A percentile compares a stretch with the other conserved stretches of the same genome.
These are phyloP conservation scores for Russula compacta DNA, from an alignment of 768 basidiomycete genomes.

Conservation along the genomic window DNA sequence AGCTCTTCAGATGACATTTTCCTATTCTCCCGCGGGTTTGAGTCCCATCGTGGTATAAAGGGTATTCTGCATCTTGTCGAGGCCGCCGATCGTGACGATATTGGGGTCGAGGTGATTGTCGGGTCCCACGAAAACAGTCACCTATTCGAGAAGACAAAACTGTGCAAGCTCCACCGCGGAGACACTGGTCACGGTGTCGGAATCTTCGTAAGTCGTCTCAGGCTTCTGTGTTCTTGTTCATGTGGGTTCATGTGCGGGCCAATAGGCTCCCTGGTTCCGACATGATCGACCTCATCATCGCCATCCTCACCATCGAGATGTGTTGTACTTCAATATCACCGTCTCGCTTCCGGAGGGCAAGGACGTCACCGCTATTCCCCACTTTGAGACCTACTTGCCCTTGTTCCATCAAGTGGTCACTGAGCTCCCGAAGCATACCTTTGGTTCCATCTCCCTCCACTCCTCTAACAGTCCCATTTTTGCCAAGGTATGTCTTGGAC, in stretches of 20 bases:
- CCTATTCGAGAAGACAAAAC: not conserved
- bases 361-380: not conserved
- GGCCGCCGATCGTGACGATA: constrained; percentile 3
- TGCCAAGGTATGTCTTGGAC: not conserved
- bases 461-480: not conserved
- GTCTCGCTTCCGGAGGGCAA: constrained; percentile 8
- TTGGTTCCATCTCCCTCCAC: constrained; percentile 1
- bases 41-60: not conserved
- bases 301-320: not conserved
- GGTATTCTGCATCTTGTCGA: not conserved
- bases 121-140: not conserved
- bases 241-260: not conserved
- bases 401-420: not conserved
- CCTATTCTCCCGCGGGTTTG: not conserved
- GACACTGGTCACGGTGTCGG: constrained; percentile 8
- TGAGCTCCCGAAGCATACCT: not conserved
- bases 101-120: constrained; percentile 11
- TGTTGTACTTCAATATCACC: constrained; percentile 8
- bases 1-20: constrained; percentile 2
- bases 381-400: constrained; percentile 8
- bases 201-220: constrained; percentile 1
- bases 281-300: not conserved
- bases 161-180: constrained; percentile 4
- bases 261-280: not conserved
- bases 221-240: not conserved